Evolutionary conservation across 129 eudicot genomes (phyloP), one percentile per base, ranked within the genome.

Genomic region (Pseudognaphalium luteoalbum): DNA sequence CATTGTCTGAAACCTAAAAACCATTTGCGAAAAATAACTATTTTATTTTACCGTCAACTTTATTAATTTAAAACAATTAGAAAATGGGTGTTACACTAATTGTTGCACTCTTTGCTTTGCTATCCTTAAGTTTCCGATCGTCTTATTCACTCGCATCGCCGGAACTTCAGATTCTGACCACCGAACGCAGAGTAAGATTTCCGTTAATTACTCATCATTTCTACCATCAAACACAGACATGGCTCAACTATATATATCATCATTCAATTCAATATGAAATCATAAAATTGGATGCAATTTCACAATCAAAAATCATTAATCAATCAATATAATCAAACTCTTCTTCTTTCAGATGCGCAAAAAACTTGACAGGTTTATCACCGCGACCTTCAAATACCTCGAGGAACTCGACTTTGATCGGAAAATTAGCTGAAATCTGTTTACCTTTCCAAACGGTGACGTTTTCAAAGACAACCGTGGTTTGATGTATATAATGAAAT

Each of bases 301-400:
- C 25, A 29, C 69, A 25, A 37, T 17, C n/a, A 42, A 2, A 20
- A 71, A 42, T 50, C 56, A 56, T 4, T 29, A 77, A 80, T 86
- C 82, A 90, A 69, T 91, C 93, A 54, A 91, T 67, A 70, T 84
- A 88, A 66, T 90, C 98, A 72, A 93, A 90, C 90, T 93, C 98
- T 30, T 93, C 97, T 60, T 93, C 98, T 73, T 54, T 93, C 4
- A 93, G 85, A 77, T 93, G 97, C 44, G 84, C 92, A 47, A 77
- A 51, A 76, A 93, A 87, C 75, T 88, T 93, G 32, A 90, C 87
- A 56, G 88, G 87, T 16, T 84, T 83, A 57, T 86, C 89, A 21
- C 68, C 87, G 20, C 92, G 83, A 0, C 96, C 92, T 44, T 75
- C 83, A 67, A 90, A 64, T 14, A 74, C 86, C 14, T 81, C 88